Base-by-base conservation (phyloP, 305 asterid species). In the Salvia sclarea region DNA sequence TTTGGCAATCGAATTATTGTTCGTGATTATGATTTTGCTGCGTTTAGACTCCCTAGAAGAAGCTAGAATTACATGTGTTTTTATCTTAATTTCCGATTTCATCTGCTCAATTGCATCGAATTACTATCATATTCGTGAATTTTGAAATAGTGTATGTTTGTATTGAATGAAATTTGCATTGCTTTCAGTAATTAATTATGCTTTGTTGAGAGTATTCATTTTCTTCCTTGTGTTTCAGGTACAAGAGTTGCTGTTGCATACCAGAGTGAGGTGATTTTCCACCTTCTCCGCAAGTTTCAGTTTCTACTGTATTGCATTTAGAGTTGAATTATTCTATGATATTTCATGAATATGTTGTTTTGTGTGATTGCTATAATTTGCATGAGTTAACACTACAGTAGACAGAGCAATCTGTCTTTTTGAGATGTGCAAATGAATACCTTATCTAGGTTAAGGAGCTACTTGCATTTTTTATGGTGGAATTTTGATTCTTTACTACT, bases 191-290 rank as follows among this genome's bases (percentile, higher is more conserved):
- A n/a, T n/a, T n/a, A n/a, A 37, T 62, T 61, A 5, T 28, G 61
- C 63, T 28, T 10, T 45, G 28, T 16, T 58, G 47, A 3, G 9
- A 56, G 25, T 11, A 3, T 59, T 5, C 13, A 6, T 53, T 45
- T 83, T 62, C 48, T 83, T 25, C 38, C 30, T 69, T 25, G 12
- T 70, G n/a, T 76, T 75, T 69, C 80, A 87, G 99, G 99, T 78
- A 91, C 98, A 54, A 79, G 98, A 81, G 83, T 84, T 71, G 96
- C 98, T 66, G 83, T 87, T 76, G 78, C 95, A 11, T 91, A 89
- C 76, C 99, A 94, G 92, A 86, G 81, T 58, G 98, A 94, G 98
- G 98, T 94, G 8, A 25, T 61, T 22, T 17, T 61, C 48, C 12
- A 12, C 33, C 18, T 63, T 9, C 28, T 49, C 71, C 62, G 62